These are phyloP conservation scores for Hanseniaspora valbyensis DNA, from an alignment of 805 yeast genomes.

Conservation along the genomic window DNA sequence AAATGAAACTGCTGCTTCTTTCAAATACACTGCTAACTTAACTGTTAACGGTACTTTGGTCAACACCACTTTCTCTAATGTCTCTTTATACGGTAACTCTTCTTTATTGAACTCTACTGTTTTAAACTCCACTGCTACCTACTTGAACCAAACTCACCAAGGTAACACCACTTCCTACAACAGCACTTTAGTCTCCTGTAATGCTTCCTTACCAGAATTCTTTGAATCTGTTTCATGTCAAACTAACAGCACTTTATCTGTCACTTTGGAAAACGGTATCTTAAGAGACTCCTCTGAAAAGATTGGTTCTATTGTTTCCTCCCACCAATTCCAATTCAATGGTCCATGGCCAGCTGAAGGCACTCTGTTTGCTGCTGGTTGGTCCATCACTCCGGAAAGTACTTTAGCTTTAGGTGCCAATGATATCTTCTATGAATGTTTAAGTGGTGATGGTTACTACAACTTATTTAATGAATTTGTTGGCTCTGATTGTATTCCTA, in stretches of 20 bases:
- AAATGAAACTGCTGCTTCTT: slow-evolving; percentile 22
- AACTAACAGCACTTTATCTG: slow-evolving; percentile 32
- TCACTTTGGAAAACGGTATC: slow-evolving; percentile 35
- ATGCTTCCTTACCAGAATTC: slow-evolving; percentile 25
- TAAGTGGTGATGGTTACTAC: slow-evolving; percentile 45
- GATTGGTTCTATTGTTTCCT: slow-evolving; percentile 52
- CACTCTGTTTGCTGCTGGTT: slow-evolving; percentile 42
- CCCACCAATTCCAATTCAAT: slow-evolving; percentile 56
- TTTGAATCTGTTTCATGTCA: slow-evolving; percentile 31
- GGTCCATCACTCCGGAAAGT: slow-evolving; percentile 38
- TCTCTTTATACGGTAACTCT: slow-evolving; percentile 26
- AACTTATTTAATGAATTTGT: slow-evolving; percentile 43
- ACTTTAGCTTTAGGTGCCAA: slow-evolving; percentile 41
- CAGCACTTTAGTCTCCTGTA: slow-evolving; percentile 21
- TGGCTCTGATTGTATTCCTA: slow-evolving; percentile 42
- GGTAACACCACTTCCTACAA: slow-evolving; percentile 21
- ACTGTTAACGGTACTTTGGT: slow-evolving; percentile 35
- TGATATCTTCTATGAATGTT: slow-evolving; percentile 45
- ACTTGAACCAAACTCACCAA: slow-evolving; percentile 22
- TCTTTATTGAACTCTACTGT: slow-evolving; percentile 18
- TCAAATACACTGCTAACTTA: slow-evolving; percentile 21
- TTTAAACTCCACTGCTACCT: slow-evolving; percentile 23
- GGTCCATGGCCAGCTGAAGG: slow-evolving; percentile 59
- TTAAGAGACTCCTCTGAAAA: slow-evolving; percentile 43
- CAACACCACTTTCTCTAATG: slow-evolving; percentile 27